A percentile compares a stretch with the other conserved stretches of the same genome.
Conservation (phyloP, 192 early-diverging fungal species). For the Linnemannia schmuckeri region DNA sequence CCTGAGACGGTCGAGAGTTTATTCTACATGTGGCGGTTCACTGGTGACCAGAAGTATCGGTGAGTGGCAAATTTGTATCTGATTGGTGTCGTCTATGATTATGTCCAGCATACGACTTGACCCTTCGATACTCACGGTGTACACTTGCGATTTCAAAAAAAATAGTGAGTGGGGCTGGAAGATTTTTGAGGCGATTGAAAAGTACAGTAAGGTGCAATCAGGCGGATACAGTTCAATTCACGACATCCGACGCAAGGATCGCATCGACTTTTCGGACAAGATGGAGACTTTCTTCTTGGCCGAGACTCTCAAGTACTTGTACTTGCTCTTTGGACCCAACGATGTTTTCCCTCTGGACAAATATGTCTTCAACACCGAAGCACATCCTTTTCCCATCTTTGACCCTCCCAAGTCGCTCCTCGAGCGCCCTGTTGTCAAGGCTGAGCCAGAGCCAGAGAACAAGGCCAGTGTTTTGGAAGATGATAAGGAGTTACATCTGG, state of each 20-base stretch:
- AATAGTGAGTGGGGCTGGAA: conserved; percentile 84
- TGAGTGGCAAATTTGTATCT: conserved; percentile 45
- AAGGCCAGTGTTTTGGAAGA: neutral
- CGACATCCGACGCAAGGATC: conserved; percentile 64
- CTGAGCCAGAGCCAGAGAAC: neutral
- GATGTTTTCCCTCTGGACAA: conserved; percentile 80
- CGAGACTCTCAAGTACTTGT: conserved; percentile 96
- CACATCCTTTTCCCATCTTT: conserved; percentile 87
- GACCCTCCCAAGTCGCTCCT: conserved; percentile 35
- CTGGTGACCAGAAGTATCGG: conserved; percentile 87
- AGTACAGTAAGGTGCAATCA: conserved; percentile 74
- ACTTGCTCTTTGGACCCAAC: conserved; percentile 83
- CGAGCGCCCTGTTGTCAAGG: neutral
- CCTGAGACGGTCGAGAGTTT: conserved; percentile 93
- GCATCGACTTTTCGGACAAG: conserved; percentile 64
- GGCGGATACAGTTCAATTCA: conserved; percentile 73
- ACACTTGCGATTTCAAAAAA: conserved; percentile 19
- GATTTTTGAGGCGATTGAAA: conserved; percentile 89
- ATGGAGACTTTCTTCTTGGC: conserved; percentile 91
- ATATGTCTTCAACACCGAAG: conserved; percentile 96
- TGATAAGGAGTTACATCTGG: neutral
- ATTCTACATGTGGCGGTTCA: conserved; percentile 88
- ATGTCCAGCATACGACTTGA: neutral
- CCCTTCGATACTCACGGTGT: neutral
- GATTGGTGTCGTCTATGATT: neutral